Conservation (phyloP, 2,329 filamentous ascomycete species). For the Diatrype stigma region DNA sequence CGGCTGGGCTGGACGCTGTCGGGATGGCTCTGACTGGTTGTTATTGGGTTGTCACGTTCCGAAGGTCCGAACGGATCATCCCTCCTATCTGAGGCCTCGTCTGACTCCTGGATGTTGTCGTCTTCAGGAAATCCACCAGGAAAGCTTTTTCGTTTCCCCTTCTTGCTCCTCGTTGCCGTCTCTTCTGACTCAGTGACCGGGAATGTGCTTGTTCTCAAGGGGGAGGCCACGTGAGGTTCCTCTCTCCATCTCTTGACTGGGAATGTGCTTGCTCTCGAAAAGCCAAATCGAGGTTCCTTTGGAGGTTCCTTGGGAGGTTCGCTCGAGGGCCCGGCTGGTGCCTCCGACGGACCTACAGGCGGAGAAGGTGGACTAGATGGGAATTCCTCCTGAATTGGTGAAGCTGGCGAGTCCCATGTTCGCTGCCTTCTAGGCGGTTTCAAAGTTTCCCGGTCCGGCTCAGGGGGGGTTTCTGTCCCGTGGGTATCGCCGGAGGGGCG, state of each 20-base stretch:
- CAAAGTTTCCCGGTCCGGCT: not conserved
- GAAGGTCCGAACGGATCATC: slow-evolving; percentile 33
- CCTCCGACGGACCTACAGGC: slow-evolving; percentile 33
- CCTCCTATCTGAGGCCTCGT: slow-evolving; percentile 36
- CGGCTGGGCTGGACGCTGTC: slow-evolving; percentile 33
- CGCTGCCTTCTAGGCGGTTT: not conserved
- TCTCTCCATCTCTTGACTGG: slow-evolving; percentile 30
- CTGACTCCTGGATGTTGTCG: slow-evolving; percentile 30
- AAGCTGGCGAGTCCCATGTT: slow-evolving; percentile 11
- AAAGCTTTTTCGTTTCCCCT: slow-evolving; percentile 34
- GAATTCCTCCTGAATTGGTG: slow-evolving; percentile 18
- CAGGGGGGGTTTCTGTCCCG: not conserved
- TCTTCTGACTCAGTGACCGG: slow-evolving; percentile 14
- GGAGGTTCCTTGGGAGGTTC: not conserved
- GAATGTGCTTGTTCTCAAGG: slow-evolving; percentile 10
- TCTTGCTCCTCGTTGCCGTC: slow-evolving; percentile 30
- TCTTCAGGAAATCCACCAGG: slow-evolving; percentile 29
- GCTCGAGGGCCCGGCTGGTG: slow-evolving; percentile 30
- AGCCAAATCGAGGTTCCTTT: not conserved
- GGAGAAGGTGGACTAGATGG: slow-evolving; percentile 25
- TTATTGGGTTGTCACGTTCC: slow-evolving; percentile 46
- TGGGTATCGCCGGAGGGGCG: not conserved
- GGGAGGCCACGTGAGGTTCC: slow-evolving; percentile 15
- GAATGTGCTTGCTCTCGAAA: no score
- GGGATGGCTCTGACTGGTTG: slow-evolving; percentile 39